phyloP scores from a whole-genome alignment of 495 filamentous ascomycete genomes.

The Penicillium atrosanguineum region DNA sequence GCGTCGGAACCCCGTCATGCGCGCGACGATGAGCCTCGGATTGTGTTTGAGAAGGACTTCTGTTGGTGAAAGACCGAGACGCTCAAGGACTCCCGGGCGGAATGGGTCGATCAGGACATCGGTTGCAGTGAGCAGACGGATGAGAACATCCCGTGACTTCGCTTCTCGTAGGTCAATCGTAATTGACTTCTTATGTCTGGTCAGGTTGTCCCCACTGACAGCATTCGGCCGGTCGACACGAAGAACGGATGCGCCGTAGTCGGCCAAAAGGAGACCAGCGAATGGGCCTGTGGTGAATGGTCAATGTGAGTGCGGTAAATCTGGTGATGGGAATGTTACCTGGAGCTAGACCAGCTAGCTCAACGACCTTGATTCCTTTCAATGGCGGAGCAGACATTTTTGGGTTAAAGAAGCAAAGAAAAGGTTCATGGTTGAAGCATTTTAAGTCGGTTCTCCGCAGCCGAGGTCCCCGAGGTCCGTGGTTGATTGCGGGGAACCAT shows the following conservation, averaged over 20 bases:
- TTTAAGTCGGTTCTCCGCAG: slow-evolving; percentile 22
- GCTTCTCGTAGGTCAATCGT: slow-evolving; percentile 71
- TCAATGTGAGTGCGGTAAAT: neutral
- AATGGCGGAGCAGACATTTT: slow-evolving; percentile 51
- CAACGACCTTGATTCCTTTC: slow-evolving; percentile 73
- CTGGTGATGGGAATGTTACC: slow-evolving; percentile 46
- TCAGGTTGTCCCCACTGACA: slow-evolving; percentile 59
- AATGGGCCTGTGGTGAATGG: slow-evolving; percentile 64
- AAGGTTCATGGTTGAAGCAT: neutral
- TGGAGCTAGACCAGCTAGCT: slow-evolving; percentile 87
- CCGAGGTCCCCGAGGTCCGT: slow-evolving; percentile 31
- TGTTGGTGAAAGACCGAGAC: slow-evolving; percentile 67
- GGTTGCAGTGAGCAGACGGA: slow-evolving; percentile 56
- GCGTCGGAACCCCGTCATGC: slow-evolving; percentile 85
- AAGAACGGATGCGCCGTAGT: slow-evolving; percentile 83
- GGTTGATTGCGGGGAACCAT: slow-evolving; percentile 27
- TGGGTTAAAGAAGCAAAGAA: neutral
- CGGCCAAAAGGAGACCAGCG: slow-evolving; percentile 81
- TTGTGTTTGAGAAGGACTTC: slow-evolving; percentile 62
- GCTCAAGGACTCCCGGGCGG: slow-evolving; percentile 85
- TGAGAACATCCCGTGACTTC: slow-evolving; percentile 59
- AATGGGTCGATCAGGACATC: slow-evolving; percentile 92
- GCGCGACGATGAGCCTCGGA: slow-evolving; percentile 74
- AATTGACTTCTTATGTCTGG: slow-evolving; percentile 75
- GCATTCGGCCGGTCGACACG: slow-evolving; percentile 71